Evolutionary conservation across 495 filamentous ascomycete species (phyloP).

Genomic region (Aspergillus avenaceus): DNA sequence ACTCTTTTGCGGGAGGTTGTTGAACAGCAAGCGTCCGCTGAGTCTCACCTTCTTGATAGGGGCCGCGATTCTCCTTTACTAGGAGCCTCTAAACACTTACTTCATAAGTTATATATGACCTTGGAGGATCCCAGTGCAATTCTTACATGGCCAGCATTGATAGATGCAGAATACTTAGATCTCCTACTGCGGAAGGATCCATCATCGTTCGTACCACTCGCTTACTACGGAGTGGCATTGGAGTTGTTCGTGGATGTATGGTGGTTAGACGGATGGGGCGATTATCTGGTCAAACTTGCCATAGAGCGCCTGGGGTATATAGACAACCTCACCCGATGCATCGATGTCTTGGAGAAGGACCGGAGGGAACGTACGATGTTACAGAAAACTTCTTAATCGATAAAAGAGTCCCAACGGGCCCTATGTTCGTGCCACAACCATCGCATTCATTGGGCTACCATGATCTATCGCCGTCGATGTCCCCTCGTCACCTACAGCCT

Average conservation of each 20-base stretch:
- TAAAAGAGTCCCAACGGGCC: too few species aligned
- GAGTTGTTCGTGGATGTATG: slow-evolving; percentile 1
- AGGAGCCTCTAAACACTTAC: neutral
- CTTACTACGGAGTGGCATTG: slow-evolving; percentile 3
- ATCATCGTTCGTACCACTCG: neutral
- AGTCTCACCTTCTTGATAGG: neutral
- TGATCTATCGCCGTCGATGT: too few species aligned
- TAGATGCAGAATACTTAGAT: slow-evolving; percentile 4
- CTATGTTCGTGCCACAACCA: too few species aligned
- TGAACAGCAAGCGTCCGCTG: neutral
- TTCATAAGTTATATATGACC: neutral
- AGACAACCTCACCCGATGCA: too few species aligned
- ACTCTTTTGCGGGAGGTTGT: neutral
- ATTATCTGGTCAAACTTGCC: slow-evolving; percentile 3
- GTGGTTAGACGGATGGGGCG: slow-evolving; percentile 13
- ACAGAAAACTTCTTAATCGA: too few species aligned
- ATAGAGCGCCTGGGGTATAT: neutral
- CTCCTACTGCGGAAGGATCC: slow-evolving; percentile 2
- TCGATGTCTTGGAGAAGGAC: too few species aligned
- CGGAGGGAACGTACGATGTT: too few species aligned
- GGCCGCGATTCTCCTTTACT: neutral
- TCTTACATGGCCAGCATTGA: slow-evolving; percentile 4
- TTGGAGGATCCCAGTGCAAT: slow-evolving; percentile 1
- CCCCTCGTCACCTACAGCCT: too few species aligned
- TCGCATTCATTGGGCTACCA: too few species aligned